Conservation (phyloP, 1,284 basidiomycete genomes). For the Retiboletus flavoniger region DNA sequence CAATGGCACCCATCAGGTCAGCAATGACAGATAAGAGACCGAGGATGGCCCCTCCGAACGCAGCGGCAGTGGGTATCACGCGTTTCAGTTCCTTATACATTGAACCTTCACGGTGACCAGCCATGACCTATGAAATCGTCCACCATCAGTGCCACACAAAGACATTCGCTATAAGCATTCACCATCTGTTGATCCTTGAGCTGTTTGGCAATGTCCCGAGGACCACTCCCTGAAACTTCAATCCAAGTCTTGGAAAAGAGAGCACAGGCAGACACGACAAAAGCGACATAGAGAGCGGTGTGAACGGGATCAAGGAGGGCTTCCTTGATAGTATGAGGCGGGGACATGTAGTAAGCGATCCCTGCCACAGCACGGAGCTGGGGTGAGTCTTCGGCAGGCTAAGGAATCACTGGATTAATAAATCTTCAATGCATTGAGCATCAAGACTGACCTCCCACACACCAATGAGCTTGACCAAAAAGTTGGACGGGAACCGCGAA, state of each 20-base stretch:
- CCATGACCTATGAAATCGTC: constrained; percentile 68
- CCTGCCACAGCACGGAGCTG: constrained; percentile 93
- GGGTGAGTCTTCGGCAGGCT: constrained; percentile 90
- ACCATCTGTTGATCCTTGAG: constrained; percentile 98
- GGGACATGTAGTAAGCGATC: constrained; percentile 96
- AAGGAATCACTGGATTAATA: constrained; percentile 6
- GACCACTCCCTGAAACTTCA: constrained; percentile 94
- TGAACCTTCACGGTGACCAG: constrained; percentile 92
- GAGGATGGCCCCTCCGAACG: constrained; percentile 94
- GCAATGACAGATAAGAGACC: constrained; percentile 92
- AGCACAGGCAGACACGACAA: constrained; percentile 93
- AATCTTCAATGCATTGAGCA: neutral
- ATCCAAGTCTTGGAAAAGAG: constrained; percentile 99
- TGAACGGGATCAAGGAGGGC: constrained; percentile 93
- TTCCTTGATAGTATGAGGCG: constrained; percentile 87
- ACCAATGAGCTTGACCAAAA: constrained; percentile 88
- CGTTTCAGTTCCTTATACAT: constrained; percentile 99
- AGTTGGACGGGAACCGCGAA: constrained; percentile 86
- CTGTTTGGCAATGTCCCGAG: constrained; percentile 95
- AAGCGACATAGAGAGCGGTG: constrained; percentile 87
- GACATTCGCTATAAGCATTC: constrained; percentile 7
- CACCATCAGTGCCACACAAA: neutral
- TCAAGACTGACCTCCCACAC: constrained; percentile 85
- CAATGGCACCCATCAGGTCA: constrained; percentile 96
- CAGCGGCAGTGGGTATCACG: constrained; percentile 95